Evolutionary conservation across 164 flowering plant genomes (phyloP).

Genomic region (Dillenia suffruticosa): DNA sequence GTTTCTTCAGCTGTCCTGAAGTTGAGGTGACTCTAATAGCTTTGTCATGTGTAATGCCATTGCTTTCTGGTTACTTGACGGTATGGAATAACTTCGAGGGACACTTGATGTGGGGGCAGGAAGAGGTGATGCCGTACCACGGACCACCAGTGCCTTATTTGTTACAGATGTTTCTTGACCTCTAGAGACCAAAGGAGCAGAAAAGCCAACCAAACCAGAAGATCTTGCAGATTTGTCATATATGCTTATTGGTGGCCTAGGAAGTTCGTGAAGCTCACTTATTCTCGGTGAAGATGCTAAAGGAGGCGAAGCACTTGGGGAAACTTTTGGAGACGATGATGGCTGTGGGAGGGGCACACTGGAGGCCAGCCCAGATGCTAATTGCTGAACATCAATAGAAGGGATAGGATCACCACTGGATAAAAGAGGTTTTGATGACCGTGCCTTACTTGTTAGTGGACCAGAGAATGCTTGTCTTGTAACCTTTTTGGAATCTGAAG

Average conservation of each 20-base stretch:
- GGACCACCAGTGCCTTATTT: conserved; percentile 27
- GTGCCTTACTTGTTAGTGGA: conserved; percentile 53
- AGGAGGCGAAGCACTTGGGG: conserved; percentile 58
- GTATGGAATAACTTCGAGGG: conserved; percentile 79
- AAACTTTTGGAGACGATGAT: conserved; percentile 48
- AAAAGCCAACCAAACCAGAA: conserved; percentile 43
- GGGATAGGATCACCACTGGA: conserved; percentile 45
- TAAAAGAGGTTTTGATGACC: conserved; percentile 27
- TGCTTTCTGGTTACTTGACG: conserved; percentile 71
- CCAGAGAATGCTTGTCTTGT: conserved; percentile 76
- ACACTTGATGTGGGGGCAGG: conserved; percentile 66
- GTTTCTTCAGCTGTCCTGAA: conserved; percentile 27
- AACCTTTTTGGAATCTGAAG: conserved; percentile 45
- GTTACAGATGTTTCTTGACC: conserved; percentile 28
- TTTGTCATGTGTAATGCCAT: conserved; percentile 37
- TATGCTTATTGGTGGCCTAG: conserved; percentile 63
- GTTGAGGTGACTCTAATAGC: conserved; percentile 36
- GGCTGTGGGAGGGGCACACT: conserved; percentile 23
- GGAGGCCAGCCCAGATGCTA: conserved; percentile 44
- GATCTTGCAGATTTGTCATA: conserved; percentile 18
- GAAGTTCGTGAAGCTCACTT: conserved; percentile 95
- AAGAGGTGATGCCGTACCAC: conserved; percentile 54
- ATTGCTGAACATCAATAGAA: conserved; percentile 25
- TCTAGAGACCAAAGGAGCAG: conserved; percentile 65
- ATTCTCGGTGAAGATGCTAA: conserved; percentile 66